phyloP scores from a whole-genome alignment of 2,329 filamentous ascomycete species.

The Colletotrichum brevisporum region DNA sequence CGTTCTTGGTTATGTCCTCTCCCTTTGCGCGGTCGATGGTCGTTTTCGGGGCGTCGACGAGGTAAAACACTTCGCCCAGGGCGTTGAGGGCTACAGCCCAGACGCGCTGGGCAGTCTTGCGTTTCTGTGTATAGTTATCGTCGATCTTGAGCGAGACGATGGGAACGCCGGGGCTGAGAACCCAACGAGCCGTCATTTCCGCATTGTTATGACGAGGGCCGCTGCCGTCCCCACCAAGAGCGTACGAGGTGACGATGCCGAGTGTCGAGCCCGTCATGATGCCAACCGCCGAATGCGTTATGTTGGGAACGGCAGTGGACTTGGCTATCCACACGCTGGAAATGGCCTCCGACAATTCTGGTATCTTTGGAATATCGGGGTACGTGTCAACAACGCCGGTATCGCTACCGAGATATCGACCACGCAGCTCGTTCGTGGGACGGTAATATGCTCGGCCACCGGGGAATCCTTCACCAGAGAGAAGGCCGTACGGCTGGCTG shows the following conservation, averaged over 20 bases:
- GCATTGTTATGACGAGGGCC: conserved; percentile 78
- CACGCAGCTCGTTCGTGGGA: conserved; percentile 79
- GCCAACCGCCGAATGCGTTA: conserved; percentile 83
- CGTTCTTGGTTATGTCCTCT: conserved; percentile 73
- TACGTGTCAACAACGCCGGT: conserved; percentile 73
- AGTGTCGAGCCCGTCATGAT: conserved; percentile 88
- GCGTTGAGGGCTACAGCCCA: conserved; percentile 98
- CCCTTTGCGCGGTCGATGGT: conserved; percentile 61
- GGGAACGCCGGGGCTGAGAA: conserved; percentile 91
- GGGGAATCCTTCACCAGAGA: conserved; percentile 89
- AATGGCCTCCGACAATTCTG: conserved; percentile 77
- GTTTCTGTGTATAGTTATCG: conserved; percentile 81
- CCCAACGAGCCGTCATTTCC: conserved; percentile 90
- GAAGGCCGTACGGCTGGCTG: conserved; percentile 85
- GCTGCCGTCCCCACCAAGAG: conserved; percentile 73
- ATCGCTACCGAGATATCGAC: conserved; percentile 78
- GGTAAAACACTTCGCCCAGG: conserved; percentile 89
- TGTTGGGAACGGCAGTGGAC: conserved; percentile 76
- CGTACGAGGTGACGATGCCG: conserved; percentile 86
- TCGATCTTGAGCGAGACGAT: conserved; percentile 89
- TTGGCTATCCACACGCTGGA: conserved; percentile 93
- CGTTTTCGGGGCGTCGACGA: conserved; percentile 78
- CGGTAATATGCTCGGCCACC: conserved; percentile 87
- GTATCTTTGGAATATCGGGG: conserved; percentile 83
- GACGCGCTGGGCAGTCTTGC: conserved; percentile 78